Conservation (phyloP, 768 basidiomycete species). For the Heimioporus sp. region DNA sequence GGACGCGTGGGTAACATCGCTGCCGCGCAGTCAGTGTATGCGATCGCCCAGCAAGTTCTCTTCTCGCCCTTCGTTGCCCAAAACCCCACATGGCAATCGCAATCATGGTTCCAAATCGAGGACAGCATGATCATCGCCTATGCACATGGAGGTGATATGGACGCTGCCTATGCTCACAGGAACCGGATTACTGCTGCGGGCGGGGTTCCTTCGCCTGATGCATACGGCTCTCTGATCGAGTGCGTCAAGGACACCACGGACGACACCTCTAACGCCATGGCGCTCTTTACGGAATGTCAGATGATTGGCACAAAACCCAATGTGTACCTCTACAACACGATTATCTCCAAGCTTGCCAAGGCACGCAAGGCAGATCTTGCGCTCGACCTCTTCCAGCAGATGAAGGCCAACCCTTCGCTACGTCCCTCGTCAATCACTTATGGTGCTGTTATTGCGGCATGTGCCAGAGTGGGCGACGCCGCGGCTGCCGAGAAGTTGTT, state of each 20-base stretch:
- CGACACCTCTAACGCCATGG: constrained; percentile 84
- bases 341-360: constrained; percentile 93
- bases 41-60: constrained; percentile 62
- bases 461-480: constrained; percentile 89
- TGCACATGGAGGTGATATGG: constrained; percentile 77
- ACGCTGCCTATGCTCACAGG: constrained; percentile 80
- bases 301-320: constrained; percentile 70
- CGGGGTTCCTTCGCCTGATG: constrained; percentile 78
- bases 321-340: constrained; percentile 92
- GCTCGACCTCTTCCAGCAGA: constrained; percentile 81
- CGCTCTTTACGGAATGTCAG: constrained; percentile 79
- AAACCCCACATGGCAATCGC: constrained; percentile 46
- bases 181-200: constrained; percentile 74
- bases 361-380: constrained; percentile 93
- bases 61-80: constrained; percentile 36
- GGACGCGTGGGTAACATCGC: constrained; percentile 61
- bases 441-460: constrained; percentile 91
- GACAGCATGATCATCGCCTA: constrained; percentile 87
- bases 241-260: constrained; percentile 93
- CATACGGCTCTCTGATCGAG: constrained; percentile 89
- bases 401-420: constrained; percentile 62
- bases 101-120: constrained; percentile 76
- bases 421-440: constrained; percentile 86
- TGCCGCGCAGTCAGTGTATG: constrained; percentile 66
- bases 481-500: constrained; percentile 81